Conservation (phyloP, 2,329 filamentous ascomycete genomes). For the Capronia americana region DNA sequence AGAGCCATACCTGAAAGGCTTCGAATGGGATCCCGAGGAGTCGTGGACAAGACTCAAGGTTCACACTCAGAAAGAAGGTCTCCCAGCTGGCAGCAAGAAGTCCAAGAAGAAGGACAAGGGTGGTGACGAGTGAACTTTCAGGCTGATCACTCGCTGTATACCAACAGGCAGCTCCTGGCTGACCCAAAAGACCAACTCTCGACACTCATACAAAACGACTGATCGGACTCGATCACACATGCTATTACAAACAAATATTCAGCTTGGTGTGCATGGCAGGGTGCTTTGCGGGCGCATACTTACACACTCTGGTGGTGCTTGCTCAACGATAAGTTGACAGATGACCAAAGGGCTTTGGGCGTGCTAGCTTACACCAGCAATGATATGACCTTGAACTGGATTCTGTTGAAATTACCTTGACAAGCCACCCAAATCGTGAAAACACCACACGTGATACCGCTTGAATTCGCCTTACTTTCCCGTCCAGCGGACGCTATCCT, state of each 20-base stretch:
- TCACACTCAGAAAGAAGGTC: conserved; percentile 77
- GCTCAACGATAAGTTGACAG: conserved; percentile 13
- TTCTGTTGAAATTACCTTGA: neutral
- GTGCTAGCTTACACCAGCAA: conserved; percentile 32
- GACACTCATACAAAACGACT: conserved; percentile 20
- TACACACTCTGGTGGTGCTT: conserved; percentile 24
- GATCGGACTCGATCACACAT: conserved; percentile 26
- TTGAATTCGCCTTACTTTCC: neutral
- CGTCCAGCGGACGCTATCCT: neutral
- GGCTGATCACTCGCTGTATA: conserved; percentile 10
- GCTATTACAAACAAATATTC: conserved; percentile 19
- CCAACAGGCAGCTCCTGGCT: conserved; percentile 19
- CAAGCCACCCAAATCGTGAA: neutral
- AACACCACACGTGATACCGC: neutral
- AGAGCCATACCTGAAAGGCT: conserved; percentile 84
- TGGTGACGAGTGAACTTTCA: conserved; percentile 42
- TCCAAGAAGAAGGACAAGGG: conserved; percentile 71
- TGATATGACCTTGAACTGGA: conserved; percentile 32
- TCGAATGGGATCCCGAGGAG: conserved; percentile 95
- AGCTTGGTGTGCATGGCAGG: conserved; percentile 30
- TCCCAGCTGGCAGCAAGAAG: conserved; percentile 60
- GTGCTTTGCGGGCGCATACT: conserved; percentile 27
- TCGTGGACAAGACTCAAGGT: conserved; percentile 87
- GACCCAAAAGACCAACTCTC: conserved; percentile 30
- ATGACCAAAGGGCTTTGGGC: conserved; percentile 24